Conservation (phyloP, 148 eudicot genomes). For the Rhododendron griersonianum region DNA sequence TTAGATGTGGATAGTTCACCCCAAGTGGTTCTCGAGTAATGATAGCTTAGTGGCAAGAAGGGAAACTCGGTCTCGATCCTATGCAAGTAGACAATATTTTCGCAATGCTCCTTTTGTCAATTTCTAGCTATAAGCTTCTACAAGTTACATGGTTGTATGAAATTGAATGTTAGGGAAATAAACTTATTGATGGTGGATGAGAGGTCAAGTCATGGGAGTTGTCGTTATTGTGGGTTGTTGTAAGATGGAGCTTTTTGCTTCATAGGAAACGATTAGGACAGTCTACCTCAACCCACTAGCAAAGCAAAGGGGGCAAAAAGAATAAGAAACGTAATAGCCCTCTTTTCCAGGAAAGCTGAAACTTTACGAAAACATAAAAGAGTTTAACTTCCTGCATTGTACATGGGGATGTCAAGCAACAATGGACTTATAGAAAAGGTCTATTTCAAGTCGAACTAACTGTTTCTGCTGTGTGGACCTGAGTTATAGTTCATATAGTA, state of each 20-base stretch:
- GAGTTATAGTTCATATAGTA: not conserved
- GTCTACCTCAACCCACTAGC: not conserved
- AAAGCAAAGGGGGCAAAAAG: not conserved
- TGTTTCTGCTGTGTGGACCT: not conserved
- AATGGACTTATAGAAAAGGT: not conserved
- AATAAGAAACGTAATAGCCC: not conserved
- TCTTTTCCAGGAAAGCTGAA: not conserved
- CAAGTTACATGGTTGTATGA: not conserved
- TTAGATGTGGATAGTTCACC: not conserved
- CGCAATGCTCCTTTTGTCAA: not conserved
- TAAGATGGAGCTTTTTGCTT: not conserved
- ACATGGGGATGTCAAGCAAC: not conserved
- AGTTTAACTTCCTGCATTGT: not conserved
- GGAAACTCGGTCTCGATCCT: not conserved
- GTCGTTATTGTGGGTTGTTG: not conserved
- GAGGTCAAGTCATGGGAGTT: not conserved
- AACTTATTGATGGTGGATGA: slow-evolving; percentile 2
- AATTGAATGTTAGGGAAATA: not conserved
- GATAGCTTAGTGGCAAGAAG: not conserved
- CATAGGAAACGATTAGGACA: not conserved
- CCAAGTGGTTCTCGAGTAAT: not conserved
- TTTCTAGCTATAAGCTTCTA: not conserved
- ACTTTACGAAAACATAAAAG: not conserved
- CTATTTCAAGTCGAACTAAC: not conserved
- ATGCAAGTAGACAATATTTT: not conserved